Conservation (phyloP, 163 green algal species). For the Scenedesmus sp. region DNA sequence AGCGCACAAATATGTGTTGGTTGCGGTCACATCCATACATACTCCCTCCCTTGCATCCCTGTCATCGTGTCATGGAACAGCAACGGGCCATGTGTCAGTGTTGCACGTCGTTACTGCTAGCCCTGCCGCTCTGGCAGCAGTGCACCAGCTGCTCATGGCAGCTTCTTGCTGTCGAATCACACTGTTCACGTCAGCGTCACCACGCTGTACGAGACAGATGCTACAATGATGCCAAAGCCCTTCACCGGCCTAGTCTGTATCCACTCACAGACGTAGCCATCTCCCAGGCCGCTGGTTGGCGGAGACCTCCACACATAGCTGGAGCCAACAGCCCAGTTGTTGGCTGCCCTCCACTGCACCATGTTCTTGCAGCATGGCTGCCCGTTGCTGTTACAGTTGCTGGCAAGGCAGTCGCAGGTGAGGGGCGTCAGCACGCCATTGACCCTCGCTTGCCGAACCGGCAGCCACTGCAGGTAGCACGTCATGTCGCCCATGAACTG, state of each 20-base stretch:
- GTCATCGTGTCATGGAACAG: neutral
- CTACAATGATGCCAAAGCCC: neutral
- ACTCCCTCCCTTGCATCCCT: neutral
- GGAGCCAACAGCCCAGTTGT: neutral
- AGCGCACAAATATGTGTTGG: neutral
- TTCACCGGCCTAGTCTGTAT: neutral
- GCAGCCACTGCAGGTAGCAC: conserved; percentile 3
- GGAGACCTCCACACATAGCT: neutral
- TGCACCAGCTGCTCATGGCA: neutral
- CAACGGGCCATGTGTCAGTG: no score
- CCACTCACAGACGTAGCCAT: conserved; percentile 3
- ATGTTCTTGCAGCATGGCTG: neutral
- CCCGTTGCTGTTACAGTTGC: neutral
- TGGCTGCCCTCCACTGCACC: neutral
- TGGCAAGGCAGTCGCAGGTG: neutral
- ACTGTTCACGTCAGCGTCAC: neutral
- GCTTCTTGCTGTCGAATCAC: neutral
- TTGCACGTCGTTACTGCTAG: no score
- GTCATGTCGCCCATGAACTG: neutral
- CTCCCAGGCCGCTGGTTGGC: neutral
- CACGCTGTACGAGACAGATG: neutral
- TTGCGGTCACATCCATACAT: neutral
- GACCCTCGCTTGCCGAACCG: neutral
- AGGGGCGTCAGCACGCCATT: neutral
- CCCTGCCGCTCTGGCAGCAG: no score